phyloP scores from a whole-genome alignment of 441 rosid species.

The Populus trichocarpa region DNA sequence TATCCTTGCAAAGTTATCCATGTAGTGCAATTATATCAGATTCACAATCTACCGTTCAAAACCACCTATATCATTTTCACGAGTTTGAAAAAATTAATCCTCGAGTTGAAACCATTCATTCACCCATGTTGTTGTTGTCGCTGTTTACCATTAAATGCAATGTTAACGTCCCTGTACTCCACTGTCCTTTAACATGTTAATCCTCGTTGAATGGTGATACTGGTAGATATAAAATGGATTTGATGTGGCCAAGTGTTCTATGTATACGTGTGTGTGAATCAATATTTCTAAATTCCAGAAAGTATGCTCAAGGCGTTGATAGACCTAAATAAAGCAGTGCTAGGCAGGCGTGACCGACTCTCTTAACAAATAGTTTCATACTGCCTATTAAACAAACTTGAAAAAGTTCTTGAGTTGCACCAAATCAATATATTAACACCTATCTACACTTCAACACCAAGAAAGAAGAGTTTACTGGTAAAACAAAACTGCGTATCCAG shows the following conservation, averaged over 20 bases:
- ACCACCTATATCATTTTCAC: no score
- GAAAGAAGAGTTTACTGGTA: neutral
- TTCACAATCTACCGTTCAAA: no score
- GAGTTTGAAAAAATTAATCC: no score
- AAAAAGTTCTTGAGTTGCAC: slow-evolving; percentile 35
- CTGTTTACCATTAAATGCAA: no score
- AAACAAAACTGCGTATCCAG: neutral
- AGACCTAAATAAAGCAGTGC: neutral
- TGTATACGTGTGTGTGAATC: neutral
- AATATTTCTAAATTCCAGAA: slow-evolving; percentile 8
- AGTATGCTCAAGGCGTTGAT: neutral
- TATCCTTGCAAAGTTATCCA: neutral
- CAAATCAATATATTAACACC: slow-evolving; percentile 16
- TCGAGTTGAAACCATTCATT: no score
- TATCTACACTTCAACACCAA: slow-evolving; percentile 5
- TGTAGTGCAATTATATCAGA: neutral
- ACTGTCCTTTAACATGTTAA: no score
- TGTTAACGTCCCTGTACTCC: no score
- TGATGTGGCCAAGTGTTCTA: no score
- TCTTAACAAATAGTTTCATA: neutral
- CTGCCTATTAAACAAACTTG: neutral
- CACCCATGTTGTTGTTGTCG: no score
- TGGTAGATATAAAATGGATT: neutral
- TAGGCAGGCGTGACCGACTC: neutral
- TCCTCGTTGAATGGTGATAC: no score